Conservation (phyloP, 1,284 basidiomycete genomes). For the Flammula alnicola region DNA sequence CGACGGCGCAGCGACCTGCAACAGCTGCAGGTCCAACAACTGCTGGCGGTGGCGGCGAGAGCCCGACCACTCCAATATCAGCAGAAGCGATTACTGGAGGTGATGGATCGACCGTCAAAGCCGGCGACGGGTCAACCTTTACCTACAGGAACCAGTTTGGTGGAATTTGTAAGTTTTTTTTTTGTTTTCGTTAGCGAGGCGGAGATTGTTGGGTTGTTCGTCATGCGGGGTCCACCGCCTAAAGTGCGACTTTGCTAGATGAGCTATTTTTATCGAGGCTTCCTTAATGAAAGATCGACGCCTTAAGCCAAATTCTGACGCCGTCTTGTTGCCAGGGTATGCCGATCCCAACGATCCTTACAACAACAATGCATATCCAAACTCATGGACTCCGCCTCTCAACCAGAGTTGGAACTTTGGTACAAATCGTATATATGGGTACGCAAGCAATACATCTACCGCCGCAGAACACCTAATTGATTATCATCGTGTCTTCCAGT, state of each 20-base stretch:
- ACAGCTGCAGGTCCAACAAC: too few relatives aligned
- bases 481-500: too few relatives aligned
- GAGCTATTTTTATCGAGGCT: too few relatives aligned
- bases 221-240: too few relatives aligned
- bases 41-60: too few relatives aligned
- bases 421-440: slow-evolving; percentile 66
- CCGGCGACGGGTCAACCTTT: slow-evolving; percentile 67
- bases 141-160: slow-evolving; percentile 74
- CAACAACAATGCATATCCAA: slow-evolving; percentile 69
- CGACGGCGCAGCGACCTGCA: too few relatives aligned
- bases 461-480: not conserved
- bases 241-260: too few relatives aligned
- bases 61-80: slow-evolving; percentile 6
- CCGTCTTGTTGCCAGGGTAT: slow-evolving; percentile 40
- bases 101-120: too few relatives aligned
- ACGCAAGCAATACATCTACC: slow-evolving; percentile 13
- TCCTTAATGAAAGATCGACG: too few relatives aligned
- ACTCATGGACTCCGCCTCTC: slow-evolving; percentile 76
- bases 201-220: too few relatives aligned
- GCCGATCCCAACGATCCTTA: slow-evolving; percentile 75
- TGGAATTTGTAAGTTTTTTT: slow-evolving; percentile 61
- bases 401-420: slow-evolving; percentile 84
- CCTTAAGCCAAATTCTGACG: too few relatives aligned
- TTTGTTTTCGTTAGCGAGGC: slow-evolving; percentile 7
- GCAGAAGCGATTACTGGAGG: slow-evolving; percentile 46